Percentiles rank a stretch among this genome's conserved stretches.
phyloP scores from a whole-genome alignment of 495 filamentous ascomycete species.

The Sporormia fimetaria region DNA sequence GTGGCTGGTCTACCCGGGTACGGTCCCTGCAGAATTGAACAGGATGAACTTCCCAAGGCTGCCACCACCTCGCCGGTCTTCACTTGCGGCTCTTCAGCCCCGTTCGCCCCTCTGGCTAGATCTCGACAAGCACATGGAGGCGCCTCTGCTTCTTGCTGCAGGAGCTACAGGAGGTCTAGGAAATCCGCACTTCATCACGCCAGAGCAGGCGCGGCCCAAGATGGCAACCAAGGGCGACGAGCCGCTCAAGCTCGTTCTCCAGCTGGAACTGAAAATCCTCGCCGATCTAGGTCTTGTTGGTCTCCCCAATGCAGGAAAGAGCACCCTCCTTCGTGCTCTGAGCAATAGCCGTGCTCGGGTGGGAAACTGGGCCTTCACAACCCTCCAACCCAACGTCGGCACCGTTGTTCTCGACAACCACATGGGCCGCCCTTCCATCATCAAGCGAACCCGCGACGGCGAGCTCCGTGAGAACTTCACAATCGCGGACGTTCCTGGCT shows the following conservation, averaged over 20 bases:
- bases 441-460: constrained; percentile 19
- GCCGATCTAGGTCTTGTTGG: constrained; percentile 93
- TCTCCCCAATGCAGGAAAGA: constrained; percentile 92
- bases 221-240: constrained; percentile 79
- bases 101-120: constrained; percentile 66
- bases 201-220: constrained; percentile 55
- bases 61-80: constrained; percentile 44
- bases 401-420: constrained; percentile 84
- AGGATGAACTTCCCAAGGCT: constrained; percentile 48
- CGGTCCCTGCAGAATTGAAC: constrained; percentile 54
- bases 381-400: constrained; percentile 83
- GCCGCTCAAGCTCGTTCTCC: constrained; percentile 64
- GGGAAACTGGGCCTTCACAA: constrained; percentile 95
- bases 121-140: constrained; percentile 65
- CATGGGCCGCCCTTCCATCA: constrained; percentile 51
- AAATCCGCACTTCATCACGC: constrained; percentile 82
- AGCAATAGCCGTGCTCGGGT: constrained; percentile 77
- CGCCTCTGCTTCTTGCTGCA: constrained; percentile 78
- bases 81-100: constrained; percentile 51
- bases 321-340: constrained; percentile 76
- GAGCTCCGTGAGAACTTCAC: constrained; percentile 65
- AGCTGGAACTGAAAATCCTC: constrained; percentile 87
- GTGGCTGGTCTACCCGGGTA: constrained; percentile 66
- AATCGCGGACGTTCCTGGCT: constrained; percentile 88
- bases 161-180: constrained; percentile 83